These are phyloP conservation scores for Penicillium fuscoglaucum DNA, from an alignment of 2,329 filamentous ascomycete species.

Conservation along the genomic window DNA sequence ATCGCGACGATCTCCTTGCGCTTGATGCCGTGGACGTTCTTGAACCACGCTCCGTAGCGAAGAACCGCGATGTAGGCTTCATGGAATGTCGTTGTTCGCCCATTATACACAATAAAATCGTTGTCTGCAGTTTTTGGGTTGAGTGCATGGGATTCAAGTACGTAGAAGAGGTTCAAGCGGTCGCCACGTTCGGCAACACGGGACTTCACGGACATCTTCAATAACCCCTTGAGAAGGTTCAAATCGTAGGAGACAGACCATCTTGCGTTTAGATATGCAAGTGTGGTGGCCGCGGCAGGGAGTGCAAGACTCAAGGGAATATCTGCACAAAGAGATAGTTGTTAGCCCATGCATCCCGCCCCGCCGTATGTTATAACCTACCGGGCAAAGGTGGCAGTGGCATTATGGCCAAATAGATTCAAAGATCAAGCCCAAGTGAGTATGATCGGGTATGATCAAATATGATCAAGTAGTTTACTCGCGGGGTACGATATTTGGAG, in stretches of 20 bases:
- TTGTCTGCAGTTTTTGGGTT: conserved; percentile 53
- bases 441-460: background rate
- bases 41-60: conserved; percentile 74
- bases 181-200: conserved; percentile 56
- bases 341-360: conserved; percentile 6
- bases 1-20: conserved; percentile 76
- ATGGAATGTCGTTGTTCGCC: conserved; percentile 70
- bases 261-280: conserved; percentile 79
- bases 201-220: conserved; percentile 49
- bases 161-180: conserved; percentile 71
- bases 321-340: conserved; percentile 21
- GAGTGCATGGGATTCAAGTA: conserved; percentile 66
- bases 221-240: conserved; percentile 56
- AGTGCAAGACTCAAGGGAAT: conserved; percentile 48
- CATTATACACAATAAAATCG: conserved; percentile 67
- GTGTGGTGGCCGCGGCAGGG: conserved; percentile 63
- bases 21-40: conserved; percentile 61
- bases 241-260: conserved; percentile 67
- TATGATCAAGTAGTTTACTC: background rate
- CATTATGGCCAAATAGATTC: background rate
- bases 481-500: background rate
- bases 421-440: background rate
- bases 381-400: background rate
- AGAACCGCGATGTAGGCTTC: conserved; percentile 70
- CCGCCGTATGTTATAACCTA: background rate